These are phyloP conservation scores for Berkeleyomyces basicola DNA, from an alignment of 2,329 filamentous ascomycete species.

Conservation along the genomic window DNA sequence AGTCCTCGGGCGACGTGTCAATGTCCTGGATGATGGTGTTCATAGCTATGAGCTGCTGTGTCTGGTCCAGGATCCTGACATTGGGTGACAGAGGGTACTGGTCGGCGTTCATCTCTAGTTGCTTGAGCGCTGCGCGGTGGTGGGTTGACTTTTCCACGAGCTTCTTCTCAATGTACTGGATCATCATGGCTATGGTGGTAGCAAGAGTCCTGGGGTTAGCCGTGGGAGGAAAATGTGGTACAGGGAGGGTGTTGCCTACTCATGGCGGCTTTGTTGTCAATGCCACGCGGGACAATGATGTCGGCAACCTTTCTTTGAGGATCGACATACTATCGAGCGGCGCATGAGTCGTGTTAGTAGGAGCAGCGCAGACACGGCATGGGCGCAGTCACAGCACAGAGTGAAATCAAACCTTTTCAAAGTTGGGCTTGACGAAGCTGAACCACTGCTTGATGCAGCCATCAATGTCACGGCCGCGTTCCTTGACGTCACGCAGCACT, in stretches of 20 bases:
- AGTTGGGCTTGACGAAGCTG: conserved; percentile 88
- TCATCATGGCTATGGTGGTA: conserved; percentile 57
- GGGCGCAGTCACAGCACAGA: background rate
- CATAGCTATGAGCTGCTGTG: conserved; percentile 70
- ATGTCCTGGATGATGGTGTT: conserved; percentile 79
- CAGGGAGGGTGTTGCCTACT: conserved; percentile 27
- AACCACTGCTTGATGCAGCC: conserved; percentile 99
- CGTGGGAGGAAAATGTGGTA: background rate
- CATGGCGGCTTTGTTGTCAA: conserved; percentile 89
- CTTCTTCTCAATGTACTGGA: conserved; percentile 79
- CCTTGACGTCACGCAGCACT: conserved; percentile 77
- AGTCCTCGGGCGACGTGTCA: conserved; percentile 67
- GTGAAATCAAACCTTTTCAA: conserved; percentile 45
- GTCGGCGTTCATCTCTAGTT: conserved; percentile 55
- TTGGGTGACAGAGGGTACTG: conserved; percentile 57
- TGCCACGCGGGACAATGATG: conserved; percentile 84
- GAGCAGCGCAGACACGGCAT: background rate
- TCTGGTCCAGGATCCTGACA: conserved; percentile 58
- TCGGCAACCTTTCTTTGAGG: conserved; percentile 69
- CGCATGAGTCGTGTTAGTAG: background rate
- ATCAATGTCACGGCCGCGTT: conserved; percentile 79
- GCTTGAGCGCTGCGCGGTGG: conserved; percentile 64
- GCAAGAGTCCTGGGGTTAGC: background rate
- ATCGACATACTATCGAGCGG: conserved; percentile 53
- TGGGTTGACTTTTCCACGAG: conserved; percentile 70